Percentiles rank a stretch among this genome's conserved stretches.
Evolutionary conservation across 2,329 filamentous ascomycete genomes (phyloP).

Genomic region (Rasamsonia emersonii): DNA sequence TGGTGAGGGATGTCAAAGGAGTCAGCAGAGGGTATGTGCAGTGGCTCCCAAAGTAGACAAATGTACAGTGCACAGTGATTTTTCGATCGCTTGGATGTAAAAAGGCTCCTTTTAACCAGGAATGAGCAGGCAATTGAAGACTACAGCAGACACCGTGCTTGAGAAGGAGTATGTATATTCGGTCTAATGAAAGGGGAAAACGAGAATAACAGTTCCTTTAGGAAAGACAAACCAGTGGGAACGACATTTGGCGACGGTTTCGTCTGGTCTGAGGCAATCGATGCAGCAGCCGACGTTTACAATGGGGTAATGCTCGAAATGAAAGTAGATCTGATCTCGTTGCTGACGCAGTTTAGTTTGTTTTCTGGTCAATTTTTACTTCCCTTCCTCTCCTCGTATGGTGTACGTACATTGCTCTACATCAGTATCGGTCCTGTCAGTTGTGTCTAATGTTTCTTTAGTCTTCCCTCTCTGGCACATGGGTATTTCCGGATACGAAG

Average conservation of each 20-base stretch:
- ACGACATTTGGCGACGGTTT: conserved; percentile 64
- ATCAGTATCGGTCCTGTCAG: not conserved
- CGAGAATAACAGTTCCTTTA: too few species aligned
- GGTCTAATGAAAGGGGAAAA: conserved; percentile 8
- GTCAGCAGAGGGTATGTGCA: conserved; percentile 96
- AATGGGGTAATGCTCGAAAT: conserved; percentile 58
- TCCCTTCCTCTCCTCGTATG: conserved; percentile 82
- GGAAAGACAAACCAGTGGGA: conserved; percentile 65
- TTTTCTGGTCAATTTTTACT: conserved; percentile 93
- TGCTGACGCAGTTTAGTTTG: conserved; percentile 51
- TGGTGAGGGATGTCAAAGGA: conserved; percentile 81
- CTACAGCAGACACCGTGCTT: conserved; percentile 39
- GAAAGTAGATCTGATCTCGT: conserved; percentile 9
- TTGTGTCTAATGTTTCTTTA: conserved; percentile 26
- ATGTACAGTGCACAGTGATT: conserved; percentile 39
- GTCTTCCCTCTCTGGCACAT: conserved; percentile 98
- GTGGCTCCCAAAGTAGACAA: conserved; percentile 83
- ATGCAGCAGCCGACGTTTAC: conserved; percentile 82
- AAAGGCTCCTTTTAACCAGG: conserved; percentile 26
- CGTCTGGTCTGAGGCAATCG: conserved; percentile 63
- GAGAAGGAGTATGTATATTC: conserved; percentile 63
- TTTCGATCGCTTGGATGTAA: conserved; percentile 29
- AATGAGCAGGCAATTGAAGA: conserved; percentile 42
- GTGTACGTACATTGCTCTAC: conserved; percentile 55
- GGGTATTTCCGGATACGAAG: conserved; percentile 96